Conservation (phyloP, 2,329 filamentous ascomycete species). For the Aspergillus sergii region DNA sequence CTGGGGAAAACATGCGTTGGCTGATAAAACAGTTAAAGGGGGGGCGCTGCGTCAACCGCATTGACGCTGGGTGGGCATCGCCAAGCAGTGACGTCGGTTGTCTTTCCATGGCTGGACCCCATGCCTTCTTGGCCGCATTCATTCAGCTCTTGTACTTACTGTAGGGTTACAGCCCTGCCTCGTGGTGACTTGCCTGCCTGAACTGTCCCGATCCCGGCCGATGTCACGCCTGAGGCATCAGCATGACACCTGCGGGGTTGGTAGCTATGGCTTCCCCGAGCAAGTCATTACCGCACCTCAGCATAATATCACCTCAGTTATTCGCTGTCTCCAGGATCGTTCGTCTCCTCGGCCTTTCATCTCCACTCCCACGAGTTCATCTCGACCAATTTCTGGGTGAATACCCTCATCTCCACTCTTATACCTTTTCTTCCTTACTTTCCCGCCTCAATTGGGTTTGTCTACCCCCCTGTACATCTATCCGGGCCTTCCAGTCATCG, state of each 20-base stretch:
- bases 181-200: conserved; percentile 19
- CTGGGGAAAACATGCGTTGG: conserved; percentile 15
- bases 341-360: conserved; percentile 32
- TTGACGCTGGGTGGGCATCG: conserved; percentile 16
- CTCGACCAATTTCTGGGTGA: conserved; percentile 34
- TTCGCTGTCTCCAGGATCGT: conserved; percentile 32
- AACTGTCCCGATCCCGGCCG: conserved; percentile 11
- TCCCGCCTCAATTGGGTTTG: conserved; percentile 37
- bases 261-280: conserved; percentile 30
- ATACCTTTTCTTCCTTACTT: conserved; percentile 21
- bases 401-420: conserved; percentile 34
- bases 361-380: conserved; percentile 40
- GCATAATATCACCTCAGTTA: conserved; percentile 37
- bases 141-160: not conserved
- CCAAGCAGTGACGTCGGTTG: conserved; percentile 32
- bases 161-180: conserved; percentile 30
- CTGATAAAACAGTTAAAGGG: conserved; percentile 9
- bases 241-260: conserved; percentile 28
- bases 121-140: not conserved
- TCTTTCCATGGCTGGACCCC: conserved; percentile 1
- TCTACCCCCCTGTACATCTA: conserved; percentile 22
- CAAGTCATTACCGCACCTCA: conserved; percentile 33
- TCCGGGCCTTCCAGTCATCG: conserved; percentile 36
- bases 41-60: conserved; percentile 5
- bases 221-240: conserved; percentile 29